Base-by-base conservation (phyloP, 768 basidiomycete genomes). In the Boletus speciosus region DNA sequence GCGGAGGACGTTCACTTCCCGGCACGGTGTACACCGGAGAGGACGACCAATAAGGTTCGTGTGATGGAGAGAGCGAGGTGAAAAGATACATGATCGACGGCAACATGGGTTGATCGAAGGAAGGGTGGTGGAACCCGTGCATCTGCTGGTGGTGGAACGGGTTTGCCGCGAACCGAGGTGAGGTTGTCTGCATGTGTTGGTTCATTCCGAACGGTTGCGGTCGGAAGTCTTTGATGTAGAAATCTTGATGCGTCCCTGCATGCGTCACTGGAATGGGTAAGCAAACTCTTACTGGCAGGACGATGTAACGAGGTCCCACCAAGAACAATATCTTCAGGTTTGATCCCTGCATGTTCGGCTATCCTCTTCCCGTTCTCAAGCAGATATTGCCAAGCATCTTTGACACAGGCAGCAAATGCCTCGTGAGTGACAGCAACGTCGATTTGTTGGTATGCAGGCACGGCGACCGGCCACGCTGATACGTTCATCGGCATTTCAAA, bases 21-120 rank as follows among this genome's bases (percentile, higher is more conserved):
- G 57, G 56, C 15, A 59, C 47, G n/a, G 64, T 46, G 12, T 58
- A 61, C 39, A 65, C 56, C 8, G 74, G 75, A 11, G 67, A 68
- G 4, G 72, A 64, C 12, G 75, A 74, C 71, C 77, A 77, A 52
- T 74, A 67, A 0, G 78, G 73, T 47, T 66, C 61, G 38, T 71
- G 66, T 3, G 57, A 60, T 16, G 72, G 57, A 35, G 64, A 61
- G 19, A 58, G 52, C 0, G 77, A 74, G 0, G 78, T 79, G 49
- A 77, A 73, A 29, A 78, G 64, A 47, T 78, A 80, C 52, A 74
- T 64, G 36, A 78, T 67, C 6, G 68, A 66, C 3, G 77, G 75
- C n/a, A 72, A 57, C 10, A 52, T 52, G 6, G 69, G 66, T 42
- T 68, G 67, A 37, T 56, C 49, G 14, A 66, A 48, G 47, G 55